Evolutionary conservation across 257 asterid genomes (phyloP).

Genomic region (Dorcoceras hygrometricum): DNA sequence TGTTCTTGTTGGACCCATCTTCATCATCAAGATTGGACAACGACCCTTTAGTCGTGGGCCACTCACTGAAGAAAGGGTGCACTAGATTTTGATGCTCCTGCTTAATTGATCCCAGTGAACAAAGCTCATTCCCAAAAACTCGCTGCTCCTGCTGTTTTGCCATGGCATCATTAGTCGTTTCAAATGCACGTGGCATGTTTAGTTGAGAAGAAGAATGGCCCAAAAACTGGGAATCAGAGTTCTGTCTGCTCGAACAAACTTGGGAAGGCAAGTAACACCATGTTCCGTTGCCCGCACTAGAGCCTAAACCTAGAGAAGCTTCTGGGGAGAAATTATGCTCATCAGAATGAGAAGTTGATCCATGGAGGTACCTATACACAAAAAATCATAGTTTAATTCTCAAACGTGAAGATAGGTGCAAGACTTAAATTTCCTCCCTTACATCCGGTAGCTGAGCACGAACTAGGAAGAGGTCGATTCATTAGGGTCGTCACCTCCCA

Average conservation of each 20-base stretch:
- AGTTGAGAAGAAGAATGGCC: conserved; percentile 44
- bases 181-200: conserved; percentile 41
- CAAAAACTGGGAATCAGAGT: conserved; percentile 45
- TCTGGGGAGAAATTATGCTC: conserved; percentile 55
- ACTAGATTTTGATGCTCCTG: conserved; percentile 66
- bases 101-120: conserved; percentile 46
- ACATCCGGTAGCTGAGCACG: no score
- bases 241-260: conserved; percentile 53
- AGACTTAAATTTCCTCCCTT: neutral
- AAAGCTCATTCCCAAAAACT: conserved; percentile 56
- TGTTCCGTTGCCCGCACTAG: conserved; percentile 38
- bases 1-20: conserved; percentile 51
- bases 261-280: conserved; percentile 76
- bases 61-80: conserved; percentile 83
- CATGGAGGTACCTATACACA: conserved; percentile 57
- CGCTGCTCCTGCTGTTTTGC: conserved; percentile 68
- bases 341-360: conserved; percentile 47
- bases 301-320: conserved; percentile 64
- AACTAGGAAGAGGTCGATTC: no score
- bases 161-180: conserved; percentile 41
- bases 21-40: conserved; percentile 73
- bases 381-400: neutral
- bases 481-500: no score
- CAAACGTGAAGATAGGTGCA: neutral
- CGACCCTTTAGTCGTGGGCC: conserved; percentile 77